Evolutionary conservation across 2,329 filamentous ascomycete species (phyloP).

Genomic region (Scleromitrula shiraiana): DNA sequence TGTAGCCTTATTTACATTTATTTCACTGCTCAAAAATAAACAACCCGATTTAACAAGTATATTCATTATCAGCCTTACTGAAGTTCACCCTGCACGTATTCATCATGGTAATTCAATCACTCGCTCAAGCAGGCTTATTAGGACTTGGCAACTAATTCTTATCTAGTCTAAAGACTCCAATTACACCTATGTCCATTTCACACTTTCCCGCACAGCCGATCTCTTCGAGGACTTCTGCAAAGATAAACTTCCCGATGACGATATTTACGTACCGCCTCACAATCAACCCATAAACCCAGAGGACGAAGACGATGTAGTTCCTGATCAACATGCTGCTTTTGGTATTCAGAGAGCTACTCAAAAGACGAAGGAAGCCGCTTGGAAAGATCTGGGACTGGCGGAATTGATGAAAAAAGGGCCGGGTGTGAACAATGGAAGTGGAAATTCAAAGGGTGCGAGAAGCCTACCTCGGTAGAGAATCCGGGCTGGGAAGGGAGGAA

Average conservation of each 20-base stretch:
- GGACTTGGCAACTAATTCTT: neutral
- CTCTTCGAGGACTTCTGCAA: slow-evolving; percentile 71
- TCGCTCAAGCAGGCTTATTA: neutral
- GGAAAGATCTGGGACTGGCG: slow-evolving; percentile 70
- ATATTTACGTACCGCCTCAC: slow-evolving; percentile 73
- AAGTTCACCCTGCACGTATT: neutral
- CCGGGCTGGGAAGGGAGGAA: neutral
- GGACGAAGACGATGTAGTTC: slow-evolving; percentile 82
- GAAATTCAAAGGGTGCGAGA: slow-evolving; percentile 11
- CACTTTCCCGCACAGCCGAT: slow-evolving; percentile 62
- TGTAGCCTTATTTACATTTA: neutral
- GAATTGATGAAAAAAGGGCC: slow-evolving; percentile 59
- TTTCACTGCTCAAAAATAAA: too few relatives aligned
- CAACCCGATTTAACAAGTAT: neutral
- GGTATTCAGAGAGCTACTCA: slow-evolving; percentile 77
- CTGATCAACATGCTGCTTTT: slow-evolving; percentile 81
- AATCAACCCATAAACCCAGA: slow-evolving; percentile 79
- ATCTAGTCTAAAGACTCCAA: slow-evolving; percentile 56
- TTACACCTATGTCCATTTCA: slow-evolving; percentile 71
- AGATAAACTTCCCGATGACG: slow-evolving; percentile 64
- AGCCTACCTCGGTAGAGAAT: slow-evolving; percentile 19
- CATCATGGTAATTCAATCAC: neutral
- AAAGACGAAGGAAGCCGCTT: slow-evolving; percentile 60
- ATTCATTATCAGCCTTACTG: neutral
- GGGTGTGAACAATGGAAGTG: slow-evolving; percentile 9